Conservation (phyloP, 1,284 basidiomycete species). For the Pseudozyma hubeiensis region DNA sequence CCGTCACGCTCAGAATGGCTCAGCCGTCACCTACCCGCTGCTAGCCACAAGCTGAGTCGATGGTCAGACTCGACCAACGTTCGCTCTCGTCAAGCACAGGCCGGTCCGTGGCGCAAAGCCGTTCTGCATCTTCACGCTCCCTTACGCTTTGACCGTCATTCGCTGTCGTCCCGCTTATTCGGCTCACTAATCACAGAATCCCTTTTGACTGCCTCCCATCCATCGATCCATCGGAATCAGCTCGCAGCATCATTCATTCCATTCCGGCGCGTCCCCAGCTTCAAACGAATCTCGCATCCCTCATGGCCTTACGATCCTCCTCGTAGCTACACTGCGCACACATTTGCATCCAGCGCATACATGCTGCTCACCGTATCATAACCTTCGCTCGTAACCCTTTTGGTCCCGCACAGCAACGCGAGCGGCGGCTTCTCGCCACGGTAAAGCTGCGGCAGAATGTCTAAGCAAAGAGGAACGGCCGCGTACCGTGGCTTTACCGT, state of each 20-base stretch:
- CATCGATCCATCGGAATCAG: background rate
- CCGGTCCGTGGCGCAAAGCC: background rate
- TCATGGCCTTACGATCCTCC: background rate
- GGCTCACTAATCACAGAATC: conserved; percentile 4
- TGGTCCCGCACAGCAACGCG: background rate
- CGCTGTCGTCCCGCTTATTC: conserved; percentile 3
- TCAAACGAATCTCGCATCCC: background rate
- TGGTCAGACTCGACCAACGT: background rate
- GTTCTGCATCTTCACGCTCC: conserved; percentile 17
- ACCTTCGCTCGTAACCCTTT: background rate
- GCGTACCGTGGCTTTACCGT: conserved; percentile 63
- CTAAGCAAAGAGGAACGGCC: conserved; percentile 39
- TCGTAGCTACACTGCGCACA: background rate
- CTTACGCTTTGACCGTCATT: conserved; percentile 6
- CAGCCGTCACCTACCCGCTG: background rate
- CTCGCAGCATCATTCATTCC: background rate
- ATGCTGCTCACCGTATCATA: conserved; percentile 2
- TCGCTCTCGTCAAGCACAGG: no score
- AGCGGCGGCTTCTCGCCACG: background rate
- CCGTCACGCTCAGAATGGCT: background rate
- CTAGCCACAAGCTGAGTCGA: background rate
- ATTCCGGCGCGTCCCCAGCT: background rate
- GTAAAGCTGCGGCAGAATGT: conserved; percentile 20
- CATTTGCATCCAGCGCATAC: conserved; percentile 12
- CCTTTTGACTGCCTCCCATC: no score